Conservation (phyloP, 2,329 filamentous ascomycete species). For the Trichoderma afroharzianum region DNA sequence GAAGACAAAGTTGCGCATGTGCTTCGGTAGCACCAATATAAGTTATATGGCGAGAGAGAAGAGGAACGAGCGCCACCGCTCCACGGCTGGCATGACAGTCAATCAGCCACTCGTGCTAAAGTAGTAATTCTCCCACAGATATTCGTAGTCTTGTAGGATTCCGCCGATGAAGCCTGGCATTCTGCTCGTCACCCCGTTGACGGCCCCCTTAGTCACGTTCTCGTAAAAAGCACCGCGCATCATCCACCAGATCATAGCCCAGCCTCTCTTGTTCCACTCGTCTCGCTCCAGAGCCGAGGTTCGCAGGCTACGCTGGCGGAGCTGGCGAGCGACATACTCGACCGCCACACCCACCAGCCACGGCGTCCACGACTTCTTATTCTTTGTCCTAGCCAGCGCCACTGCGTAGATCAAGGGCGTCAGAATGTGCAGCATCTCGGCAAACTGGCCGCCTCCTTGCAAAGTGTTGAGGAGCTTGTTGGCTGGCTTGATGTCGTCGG, state of each 20-base stretch:
- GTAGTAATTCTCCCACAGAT: conserved; percentile 97
- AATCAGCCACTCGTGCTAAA: conserved; percentile 60
- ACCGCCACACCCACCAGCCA: conserved; percentile 84
- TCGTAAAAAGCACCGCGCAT: conserved; percentile 98
- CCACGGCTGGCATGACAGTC: neutral
- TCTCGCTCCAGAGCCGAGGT: conserved; percentile 87
- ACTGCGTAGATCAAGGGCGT: conserved; percentile 83
- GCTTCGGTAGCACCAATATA: neutral
- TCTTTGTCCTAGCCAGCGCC: conserved; percentile 67
- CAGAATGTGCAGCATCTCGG: conserved; percentile 88
- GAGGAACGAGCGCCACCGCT: neutral
- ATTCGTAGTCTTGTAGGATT: conserved; percentile 93
- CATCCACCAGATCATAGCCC: conserved; percentile 90
- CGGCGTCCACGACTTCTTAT: conserved; percentile 82
- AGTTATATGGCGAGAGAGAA: neutral
- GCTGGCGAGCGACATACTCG: conserved; percentile 84
- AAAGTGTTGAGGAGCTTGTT: conserved; percentile 80
- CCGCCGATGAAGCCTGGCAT: conserved; percentile 78
- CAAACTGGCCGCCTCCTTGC: conserved; percentile 68
- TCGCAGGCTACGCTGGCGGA: conserved; percentile 69
- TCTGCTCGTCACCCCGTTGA: conserved; percentile 68
- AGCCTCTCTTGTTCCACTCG: conserved; percentile 82
- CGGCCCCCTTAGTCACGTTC: conserved; percentile 75
- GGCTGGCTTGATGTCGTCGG: conserved; percentile 94
- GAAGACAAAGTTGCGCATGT: neutral